A percentile compares a stretch with the other conserved stretches of the same genome.
Conservation (phyloP, 2,329 filamentous ascomycete genomes). For the Penicillium sp. region DNA sequence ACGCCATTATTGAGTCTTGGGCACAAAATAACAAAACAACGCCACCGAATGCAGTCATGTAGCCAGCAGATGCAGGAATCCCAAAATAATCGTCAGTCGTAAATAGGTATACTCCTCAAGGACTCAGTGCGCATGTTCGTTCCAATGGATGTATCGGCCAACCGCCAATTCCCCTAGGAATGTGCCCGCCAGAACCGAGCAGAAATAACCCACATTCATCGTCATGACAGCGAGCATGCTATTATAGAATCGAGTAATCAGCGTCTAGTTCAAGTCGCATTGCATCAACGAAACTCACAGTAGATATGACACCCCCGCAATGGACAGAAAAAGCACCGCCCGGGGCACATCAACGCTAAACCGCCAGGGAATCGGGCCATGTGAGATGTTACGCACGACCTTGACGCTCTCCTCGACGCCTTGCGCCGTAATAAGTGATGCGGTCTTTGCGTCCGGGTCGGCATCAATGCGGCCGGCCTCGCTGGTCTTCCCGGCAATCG, state of each 20-base stretch:
- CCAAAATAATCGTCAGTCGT: slow-evolving; percentile 2
- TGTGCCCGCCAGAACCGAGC: slow-evolving; percentile 73
- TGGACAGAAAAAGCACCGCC: slow-evolving; percentile 68
- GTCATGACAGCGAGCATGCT: slow-evolving; percentile 95
- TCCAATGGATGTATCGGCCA: slow-evolving; percentile 64
- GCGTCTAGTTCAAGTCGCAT: background rate
- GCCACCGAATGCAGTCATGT: background rate
- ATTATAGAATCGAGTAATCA: slow-evolving; percentile 13
- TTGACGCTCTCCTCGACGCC: slow-evolving; percentile 79
- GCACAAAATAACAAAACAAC: background rate
- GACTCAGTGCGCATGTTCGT: slow-evolving; percentile 30
- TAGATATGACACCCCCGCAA: slow-evolving; percentile 78
- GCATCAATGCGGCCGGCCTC: slow-evolving; percentile 61
- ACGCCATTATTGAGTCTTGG: background rate
- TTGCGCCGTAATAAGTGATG: slow-evolving; percentile 68
- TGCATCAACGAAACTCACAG: slow-evolving; percentile 63
- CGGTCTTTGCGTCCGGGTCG: slow-evolving; percentile 64
- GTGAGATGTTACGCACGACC: slow-evolving; percentile 63
- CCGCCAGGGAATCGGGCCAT: slow-evolving; percentile 68
- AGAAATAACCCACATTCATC: slow-evolving; percentile 81
- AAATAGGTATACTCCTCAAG: background rate
- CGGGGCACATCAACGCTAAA: slow-evolving; percentile 76
- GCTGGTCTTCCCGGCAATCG: slow-evolving; percentile 65
- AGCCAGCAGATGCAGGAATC: background rate
- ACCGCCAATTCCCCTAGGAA: slow-evolving; percentile 85